Percentiles rank a stretch among this genome's conserved stretches.
Conservation (phyloP, 805 yeast species). For the Candida easanensis region DNA sequence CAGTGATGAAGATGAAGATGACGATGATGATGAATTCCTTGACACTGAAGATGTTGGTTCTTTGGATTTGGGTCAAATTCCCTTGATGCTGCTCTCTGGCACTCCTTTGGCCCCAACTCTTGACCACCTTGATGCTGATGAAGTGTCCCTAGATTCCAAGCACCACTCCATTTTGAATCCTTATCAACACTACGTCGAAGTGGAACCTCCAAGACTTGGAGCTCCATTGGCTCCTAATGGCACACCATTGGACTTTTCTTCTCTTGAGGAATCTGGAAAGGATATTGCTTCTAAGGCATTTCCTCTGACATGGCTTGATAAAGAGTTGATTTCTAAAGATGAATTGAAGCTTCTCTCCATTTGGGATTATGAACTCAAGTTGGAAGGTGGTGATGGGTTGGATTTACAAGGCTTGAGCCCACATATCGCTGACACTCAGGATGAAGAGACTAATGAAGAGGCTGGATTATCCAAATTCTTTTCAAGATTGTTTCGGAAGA, state of each 20-base stretch:
- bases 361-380: conserved; percentile 23
- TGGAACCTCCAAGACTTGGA: conserved; percentile 20
- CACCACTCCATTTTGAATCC: conserved; percentile 22
- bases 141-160: too few species aligned
- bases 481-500: conserved; percentile 12
- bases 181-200: conserved; percentile 16
- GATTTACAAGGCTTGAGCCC: conserved; percentile 12
- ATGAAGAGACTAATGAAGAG: conserved; percentile 1
- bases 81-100: conserved; percentile 4
- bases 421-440: conserved; percentile 16
- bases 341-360: conserved; percentile 22
- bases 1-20: not conserved
- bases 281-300: not conserved
- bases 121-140: not conserved
- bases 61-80: conserved; percentile 1
- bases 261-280: conserved; percentile 5
- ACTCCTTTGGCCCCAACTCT: not conserved
- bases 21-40: conserved; percentile 5
- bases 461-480: not conserved
- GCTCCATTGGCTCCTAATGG: conserved; percentile 20
- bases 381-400: conserved; percentile 9
- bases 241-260: conserved; percentile 23
- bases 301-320: conserved; percentile 14
- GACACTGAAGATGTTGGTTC: conserved; percentile 5
- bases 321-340: conserved; percentile 11